Base-by-base conservation (phyloP, 2,329 filamentous ascomycete genomes). In the Colletotrichum sp. region DNA sequence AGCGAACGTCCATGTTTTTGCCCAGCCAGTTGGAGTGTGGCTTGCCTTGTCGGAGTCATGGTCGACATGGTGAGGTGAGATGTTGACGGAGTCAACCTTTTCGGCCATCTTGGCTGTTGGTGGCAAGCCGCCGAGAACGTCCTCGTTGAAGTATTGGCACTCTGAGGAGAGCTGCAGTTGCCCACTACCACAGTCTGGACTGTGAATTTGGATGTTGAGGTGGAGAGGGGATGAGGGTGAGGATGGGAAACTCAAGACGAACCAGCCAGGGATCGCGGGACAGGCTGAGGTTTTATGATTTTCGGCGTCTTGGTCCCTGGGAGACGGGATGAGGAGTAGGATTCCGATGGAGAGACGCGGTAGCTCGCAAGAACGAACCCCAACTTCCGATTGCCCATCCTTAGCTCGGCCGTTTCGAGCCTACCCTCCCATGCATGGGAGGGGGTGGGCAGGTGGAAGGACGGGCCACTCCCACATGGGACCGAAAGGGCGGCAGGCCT, bases 251-350 rank as follows among this genome's bases (percentile, higher is more conserved):
- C 73, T 73, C 55, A 44, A 71, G 75, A 74, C 61, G 65, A 70
- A 55, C 11, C 59, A 61, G 61, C 66, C 60, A 74, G 63, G 68
- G 75, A 77, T 71, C 59, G 68, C 44, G 75, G 75, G 71, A 68
- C 68, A 59, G 27, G 68, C 64, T 67, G 65, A 71, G 77, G 67
- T 75, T 78, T 78, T 78, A 78, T 78, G 71, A 77, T 65, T 73
- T 78, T 78, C 65, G 48, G 59, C n/a, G 12, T 39, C 55, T n/a
- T 55, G 13, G 28, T 72, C 44, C 19, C 59, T 64, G 60, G 22
- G 36, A 64, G 59, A 71, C 30, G 73, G 73, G 70, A 65, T 34
- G 63, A 60, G 71, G 68, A 71, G 61, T 68, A 66, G 57, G 44
- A 44, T 52, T 39, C 68, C 68, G 67, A 67, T 61, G 63, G 64